phyloP scores from a whole-genome alignment of 1,284 basidiomycete species.

The Cystobasidiaceae sp. region DNA sequence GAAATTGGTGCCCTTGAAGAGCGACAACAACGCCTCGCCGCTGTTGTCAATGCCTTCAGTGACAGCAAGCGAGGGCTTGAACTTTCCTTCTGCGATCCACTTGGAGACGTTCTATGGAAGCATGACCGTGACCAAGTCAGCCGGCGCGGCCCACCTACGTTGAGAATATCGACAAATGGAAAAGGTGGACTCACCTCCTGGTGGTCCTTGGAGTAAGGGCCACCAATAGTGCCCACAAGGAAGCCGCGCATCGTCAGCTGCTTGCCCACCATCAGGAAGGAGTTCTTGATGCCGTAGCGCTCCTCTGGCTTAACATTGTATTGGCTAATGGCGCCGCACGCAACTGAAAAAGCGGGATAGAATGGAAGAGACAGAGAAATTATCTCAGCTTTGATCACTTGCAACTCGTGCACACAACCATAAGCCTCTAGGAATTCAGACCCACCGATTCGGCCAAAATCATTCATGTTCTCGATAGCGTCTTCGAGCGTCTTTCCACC shows the following conservation, averaged over 20 bases:
- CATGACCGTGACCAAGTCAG: slow-evolving; percentile 27
- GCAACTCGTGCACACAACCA: too few species aligned
- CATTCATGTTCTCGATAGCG: slow-evolving; percentile 30
- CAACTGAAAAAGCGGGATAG: slow-evolving; percentile 9
- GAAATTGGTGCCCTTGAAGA: slow-evolving; percentile 33
- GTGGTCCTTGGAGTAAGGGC: slow-evolving; percentile 43
- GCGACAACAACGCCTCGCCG: slow-evolving; percentile 38
- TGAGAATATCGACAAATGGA: not conserved
- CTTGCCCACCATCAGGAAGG: slow-evolving; percentile 60
- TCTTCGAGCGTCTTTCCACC: slow-evolving; percentile 36
- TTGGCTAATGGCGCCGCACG: slow-evolving; percentile 20
- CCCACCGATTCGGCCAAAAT: slow-evolving; percentile 30
- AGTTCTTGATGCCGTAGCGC: slow-evolving; percentile 47
- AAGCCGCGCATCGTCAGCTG: slow-evolving; percentile 75
- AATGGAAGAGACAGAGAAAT: slow-evolving; percentile 6
- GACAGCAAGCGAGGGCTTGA: slow-evolving; percentile 54
- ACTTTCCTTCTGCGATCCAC: slow-evolving; percentile 58
- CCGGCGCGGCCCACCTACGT: slow-evolving; percentile 29
- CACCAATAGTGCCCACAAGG: slow-evolving; percentile 49
- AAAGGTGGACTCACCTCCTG: not conserved
- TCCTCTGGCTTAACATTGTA: slow-evolving; percentile 42
- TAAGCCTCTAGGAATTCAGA: not conserved
- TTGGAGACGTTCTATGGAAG: slow-evolving; percentile 50
- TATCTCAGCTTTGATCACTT: too few species aligned
- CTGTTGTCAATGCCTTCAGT: slow-evolving; percentile 38